Conservation (phyloP, 1,284 basidiomycete species). For the Cutaneotrichosporon cutaneum region DNA sequence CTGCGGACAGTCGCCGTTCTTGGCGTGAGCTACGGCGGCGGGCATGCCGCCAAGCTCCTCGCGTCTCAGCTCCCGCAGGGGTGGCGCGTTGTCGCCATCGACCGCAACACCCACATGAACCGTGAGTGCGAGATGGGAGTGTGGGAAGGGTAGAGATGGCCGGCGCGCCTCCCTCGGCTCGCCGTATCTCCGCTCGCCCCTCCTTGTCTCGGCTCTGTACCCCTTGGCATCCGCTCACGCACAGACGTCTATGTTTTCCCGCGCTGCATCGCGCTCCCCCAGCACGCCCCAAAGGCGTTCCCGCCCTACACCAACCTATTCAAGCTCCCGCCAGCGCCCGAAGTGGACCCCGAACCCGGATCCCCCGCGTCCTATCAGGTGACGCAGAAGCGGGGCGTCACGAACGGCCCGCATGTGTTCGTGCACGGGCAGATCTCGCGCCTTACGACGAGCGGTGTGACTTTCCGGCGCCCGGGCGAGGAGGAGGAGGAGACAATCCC, state of each 20-base stretch:
- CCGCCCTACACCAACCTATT: constrained; percentile 64
- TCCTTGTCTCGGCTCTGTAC: not conserved
- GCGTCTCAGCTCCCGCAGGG: constrained; percentile 60
- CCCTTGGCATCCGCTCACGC: no score
- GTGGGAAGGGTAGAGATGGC: not conserved
- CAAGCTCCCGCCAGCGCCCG: constrained; percentile 14
- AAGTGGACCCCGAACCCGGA: not conserved
- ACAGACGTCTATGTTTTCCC: constrained; percentile 57
- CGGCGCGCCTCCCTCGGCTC: constrained; percentile 16
- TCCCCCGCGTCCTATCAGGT: constrained; percentile 12
- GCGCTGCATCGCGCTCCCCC: constrained; percentile 53
- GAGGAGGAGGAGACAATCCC: constrained; percentile 29
- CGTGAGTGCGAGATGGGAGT: constrained; percentile 30
- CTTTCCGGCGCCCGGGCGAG: constrained; percentile 47
- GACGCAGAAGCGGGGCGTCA: constrained; percentile 4
- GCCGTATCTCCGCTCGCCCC: not conserved
- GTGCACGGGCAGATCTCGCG: constrained; percentile 59
- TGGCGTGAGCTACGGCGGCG: constrained; percentile 63
- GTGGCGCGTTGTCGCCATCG: constrained; percentile 69
- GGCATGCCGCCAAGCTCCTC: constrained; percentile 61
- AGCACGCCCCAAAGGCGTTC: constrained; percentile 59
- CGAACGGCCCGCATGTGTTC: constrained; percentile 35
- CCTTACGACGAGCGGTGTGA: constrained; percentile 56
- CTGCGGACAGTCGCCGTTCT: constrained; percentile 60
- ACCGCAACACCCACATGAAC: constrained; percentile 63